Conservation (phyloP, 2,329 filamentous ascomycete genomes). For the Hypoxylon sp. region DNA sequence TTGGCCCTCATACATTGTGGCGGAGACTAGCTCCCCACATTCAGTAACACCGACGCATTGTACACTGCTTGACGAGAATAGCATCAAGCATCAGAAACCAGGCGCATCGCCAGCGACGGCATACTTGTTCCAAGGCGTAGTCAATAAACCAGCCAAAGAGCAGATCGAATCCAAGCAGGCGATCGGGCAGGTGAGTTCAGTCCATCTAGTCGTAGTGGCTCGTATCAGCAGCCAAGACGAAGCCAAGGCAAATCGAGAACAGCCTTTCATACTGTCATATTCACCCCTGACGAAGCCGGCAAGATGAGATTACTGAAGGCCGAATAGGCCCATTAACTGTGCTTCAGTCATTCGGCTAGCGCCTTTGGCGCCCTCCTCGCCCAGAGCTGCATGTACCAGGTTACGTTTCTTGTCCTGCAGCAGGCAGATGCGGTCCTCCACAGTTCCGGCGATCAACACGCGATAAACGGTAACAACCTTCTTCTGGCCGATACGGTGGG, state of each 20-base stretch:
- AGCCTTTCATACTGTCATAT: background rate
- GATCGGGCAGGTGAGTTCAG: background rate
- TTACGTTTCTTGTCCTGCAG: constrained; percentile 78
- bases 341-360: constrained; percentile 27
- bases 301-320: constrained; percentile 12
- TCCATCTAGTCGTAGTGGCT: background rate
- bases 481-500: constrained; percentile 81
- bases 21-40: background rate
- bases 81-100: constrained; percentile 11
- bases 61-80: constrained; percentile 18
- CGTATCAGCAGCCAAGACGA: constrained; percentile 17
- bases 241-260: constrained; percentile 7
- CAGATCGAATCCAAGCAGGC: constrained; percentile 4
- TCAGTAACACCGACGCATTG: constrained; percentile 6
- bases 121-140: constrained; percentile 7
- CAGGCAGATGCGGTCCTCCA: constrained; percentile 80
- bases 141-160: constrained; percentile 4
- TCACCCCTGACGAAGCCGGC: background rate
- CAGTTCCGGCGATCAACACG: constrained; percentile 75
- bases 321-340: constrained; percentile 46
- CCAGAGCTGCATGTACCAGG: constrained; percentile 64
- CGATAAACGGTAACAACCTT: constrained; percentile 77
- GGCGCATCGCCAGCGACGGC: background rate
- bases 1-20: background rate
- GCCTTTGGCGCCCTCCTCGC: constrained; percentile 43